Evolutionary conservation across 2,329 filamentous ascomycete species (phyloP).

Genomic region (Botryotinia convoluta): DNA sequence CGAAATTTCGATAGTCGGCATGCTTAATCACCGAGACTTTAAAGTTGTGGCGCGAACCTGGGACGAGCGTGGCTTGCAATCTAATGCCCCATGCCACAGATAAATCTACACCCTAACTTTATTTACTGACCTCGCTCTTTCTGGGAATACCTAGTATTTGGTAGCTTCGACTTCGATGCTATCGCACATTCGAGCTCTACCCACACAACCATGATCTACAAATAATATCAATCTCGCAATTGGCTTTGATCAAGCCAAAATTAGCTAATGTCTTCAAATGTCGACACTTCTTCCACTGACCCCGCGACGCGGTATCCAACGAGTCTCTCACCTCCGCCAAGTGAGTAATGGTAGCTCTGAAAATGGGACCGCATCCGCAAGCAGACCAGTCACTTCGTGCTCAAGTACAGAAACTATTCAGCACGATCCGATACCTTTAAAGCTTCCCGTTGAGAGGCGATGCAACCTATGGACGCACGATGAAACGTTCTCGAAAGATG

Average conservation of each 20-base stretch:
- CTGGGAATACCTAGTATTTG: background rate
- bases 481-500: conserved; percentile 73
- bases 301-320: conserved; percentile 33
- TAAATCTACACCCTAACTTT: conserved; percentile 9
- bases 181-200: background rate
- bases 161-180: background rate
- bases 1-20: conserved; percentile 19
- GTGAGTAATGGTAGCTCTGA: conserved; percentile 37
- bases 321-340: conserved; percentile 35
- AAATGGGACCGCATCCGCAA: conserved; percentile 24
- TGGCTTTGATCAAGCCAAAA: conserved; percentile 19
- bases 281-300: conserved; percentile 28
- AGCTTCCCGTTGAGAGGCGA: conserved; percentile 31
- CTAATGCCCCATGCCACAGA: background rate
- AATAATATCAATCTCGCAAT: background rate
- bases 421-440: conserved; percentile 26
- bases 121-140: background rate
- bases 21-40: conserved; percentile 1
- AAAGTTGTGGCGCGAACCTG: background rate
- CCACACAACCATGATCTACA: conserved; percentile 28
- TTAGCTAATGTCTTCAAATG: conserved; percentile 30
- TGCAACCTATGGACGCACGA: conserved; percentile 45
- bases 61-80: background rate
- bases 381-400: conserved; percentile 29
- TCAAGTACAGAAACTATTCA: conserved; percentile 33